A percentile compares a stretch with the other conserved stretches of the same genome.
These are phyloP conservation scores for Candida pseudoglaebosa DNA, from an alignment of 805 yeast genomes.

Conservation along the genomic window DNA sequence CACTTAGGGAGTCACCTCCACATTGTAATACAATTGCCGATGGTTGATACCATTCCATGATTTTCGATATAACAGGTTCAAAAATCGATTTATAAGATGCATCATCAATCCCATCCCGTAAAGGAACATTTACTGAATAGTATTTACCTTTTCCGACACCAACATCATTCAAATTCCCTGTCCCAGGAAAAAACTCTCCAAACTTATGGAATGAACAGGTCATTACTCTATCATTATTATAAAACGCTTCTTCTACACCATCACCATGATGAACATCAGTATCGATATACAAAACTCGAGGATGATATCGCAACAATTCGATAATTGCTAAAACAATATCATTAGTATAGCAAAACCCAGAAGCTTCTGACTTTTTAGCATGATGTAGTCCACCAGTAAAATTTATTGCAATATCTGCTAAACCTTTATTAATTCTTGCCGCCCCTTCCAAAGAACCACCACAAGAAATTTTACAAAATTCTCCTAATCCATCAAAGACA, in stretches of 20 bases:
- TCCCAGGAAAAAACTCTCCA: conserved; percentile 97
- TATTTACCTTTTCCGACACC: conserved; percentile 91
- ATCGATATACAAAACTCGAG: conserved; percentile 89
- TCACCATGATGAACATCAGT: conserved; percentile 98
- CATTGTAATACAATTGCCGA: conserved; percentile 93
- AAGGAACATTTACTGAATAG: conserved; percentile 86
- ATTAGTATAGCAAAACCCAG: conserved; percentile 93
- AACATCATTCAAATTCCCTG: conserved; percentile 86
- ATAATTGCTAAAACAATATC: conserved; percentile 90
- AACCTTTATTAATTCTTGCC: conserved; percentile 79
- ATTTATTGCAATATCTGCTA: conserved; percentile 91
- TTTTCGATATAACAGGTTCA: conserved; percentile 78
- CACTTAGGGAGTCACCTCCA: conserved; percentile 96
- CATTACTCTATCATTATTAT: conserved; percentile 93
- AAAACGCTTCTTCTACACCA: conserved; percentile 97
- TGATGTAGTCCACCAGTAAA: conserved; percentile 98
- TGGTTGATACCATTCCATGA: conserved; percentile 87
- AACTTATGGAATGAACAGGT: conserved; percentile 94
- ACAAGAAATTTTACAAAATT: conserved; percentile 83
- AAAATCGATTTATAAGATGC: conserved; percentile 78
- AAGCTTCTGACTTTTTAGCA: conserved; percentile 94
- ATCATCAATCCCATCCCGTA: conserved; percentile 96
- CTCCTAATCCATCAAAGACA: conserved; percentile 91
- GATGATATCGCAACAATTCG: conserved; percentile 82
- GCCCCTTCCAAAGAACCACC: conserved; percentile 97